Evolutionary conservation across 176 grass and related monocot genomes (phyloP).

Genomic region (Carex kokanica): DNA sequence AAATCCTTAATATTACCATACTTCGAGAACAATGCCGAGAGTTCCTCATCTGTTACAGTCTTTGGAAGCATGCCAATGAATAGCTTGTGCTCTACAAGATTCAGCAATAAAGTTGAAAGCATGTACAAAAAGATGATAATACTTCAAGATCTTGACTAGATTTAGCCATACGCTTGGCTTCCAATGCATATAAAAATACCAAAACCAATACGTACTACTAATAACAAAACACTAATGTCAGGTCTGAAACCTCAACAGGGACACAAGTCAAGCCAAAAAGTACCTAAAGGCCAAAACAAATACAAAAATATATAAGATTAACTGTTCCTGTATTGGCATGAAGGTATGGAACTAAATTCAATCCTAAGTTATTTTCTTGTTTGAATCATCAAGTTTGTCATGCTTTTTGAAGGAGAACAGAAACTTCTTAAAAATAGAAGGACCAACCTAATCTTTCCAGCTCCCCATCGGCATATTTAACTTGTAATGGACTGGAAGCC

Average conservation of each 20-base stretch:
- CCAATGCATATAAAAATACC: neutral
- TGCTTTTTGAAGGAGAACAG: neutral
- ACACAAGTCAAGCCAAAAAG: constrained; percentile 4
- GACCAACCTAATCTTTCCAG: constrained; percentile 93
- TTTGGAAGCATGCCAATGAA: constrained; percentile 99
- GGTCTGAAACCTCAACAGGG: neutral
- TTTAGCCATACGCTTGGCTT: neutral
- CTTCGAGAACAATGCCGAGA: constrained; percentile 67
- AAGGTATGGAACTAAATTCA: neutral
- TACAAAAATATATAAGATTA: neutral
- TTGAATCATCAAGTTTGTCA: neutral
- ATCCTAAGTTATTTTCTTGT: neutral
- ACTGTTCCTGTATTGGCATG: neutral
- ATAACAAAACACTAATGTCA: neutral
- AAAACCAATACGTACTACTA: neutral
- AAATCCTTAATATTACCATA: constrained; percentile 96
- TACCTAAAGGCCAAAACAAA: too few species aligned
- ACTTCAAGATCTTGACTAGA: neutral
- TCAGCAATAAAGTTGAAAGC: neutral
- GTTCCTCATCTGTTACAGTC: constrained; percentile 70
- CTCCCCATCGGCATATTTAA: constrained; percentile 99
- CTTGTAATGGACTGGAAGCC: constrained; percentile 98
- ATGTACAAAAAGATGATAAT: neutral
- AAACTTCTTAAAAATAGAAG: constrained; percentile 19
- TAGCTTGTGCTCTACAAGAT: constrained; percentile 81